Evolutionary conservation across 2,329 filamentous ascomycete species (phyloP).

Genomic region (Hypoxylon rubiginosum): DNA sequence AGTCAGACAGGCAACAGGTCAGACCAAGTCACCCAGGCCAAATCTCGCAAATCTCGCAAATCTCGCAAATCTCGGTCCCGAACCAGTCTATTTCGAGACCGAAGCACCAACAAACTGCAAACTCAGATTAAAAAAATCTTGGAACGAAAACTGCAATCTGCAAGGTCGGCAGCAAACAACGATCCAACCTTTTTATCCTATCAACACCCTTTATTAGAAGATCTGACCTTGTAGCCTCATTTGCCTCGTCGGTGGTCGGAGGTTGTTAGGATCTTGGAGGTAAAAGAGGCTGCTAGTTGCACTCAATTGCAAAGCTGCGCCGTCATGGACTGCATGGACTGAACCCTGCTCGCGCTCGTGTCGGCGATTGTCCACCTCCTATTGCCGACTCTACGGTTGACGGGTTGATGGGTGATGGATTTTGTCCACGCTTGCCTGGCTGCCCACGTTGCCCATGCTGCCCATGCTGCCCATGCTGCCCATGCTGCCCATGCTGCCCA

Average conservation of each 20-base stretch:
- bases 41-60: no score
- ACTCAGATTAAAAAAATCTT: background rate
- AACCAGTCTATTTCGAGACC: slow-evolving; percentile 1
- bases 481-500: no score
- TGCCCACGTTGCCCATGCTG: no score
- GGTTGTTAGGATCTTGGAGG: slow-evolving; percentile 1
- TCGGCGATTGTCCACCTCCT: slow-evolving; percentile 18
- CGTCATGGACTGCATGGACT: slow-evolving; percentile 15
- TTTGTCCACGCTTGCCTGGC: background rate
- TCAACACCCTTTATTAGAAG: background rate
- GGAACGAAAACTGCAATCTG: slow-evolving; percentile 23
- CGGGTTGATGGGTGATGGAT: slow-evolving; percentile 6
- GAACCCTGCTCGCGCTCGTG: slow-evolving; percentile 16
- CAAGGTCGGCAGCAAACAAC: slow-evolving; percentile 15
- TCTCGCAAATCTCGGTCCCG: slow-evolving; percentile 8
- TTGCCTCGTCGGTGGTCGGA: slow-evolving; percentile 33
- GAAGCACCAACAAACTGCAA: slow-evolving; percentile 3
- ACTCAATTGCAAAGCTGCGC: background rate
- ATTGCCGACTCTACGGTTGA: slow-evolving; percentile 6
- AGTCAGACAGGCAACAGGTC: no score
- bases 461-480: no score
- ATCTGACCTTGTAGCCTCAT: background rate
- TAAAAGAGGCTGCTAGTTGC: slow-evolving; percentile 14
- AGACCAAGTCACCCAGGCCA: no score
- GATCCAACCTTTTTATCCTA: background rate